A percentile compares a stretch with the other conserved stretches of the same genome.
phyloP scores from a whole-genome alignment of 1,284 basidiomycete genomes.

The Cystobasidiaceae sp. region DNA sequence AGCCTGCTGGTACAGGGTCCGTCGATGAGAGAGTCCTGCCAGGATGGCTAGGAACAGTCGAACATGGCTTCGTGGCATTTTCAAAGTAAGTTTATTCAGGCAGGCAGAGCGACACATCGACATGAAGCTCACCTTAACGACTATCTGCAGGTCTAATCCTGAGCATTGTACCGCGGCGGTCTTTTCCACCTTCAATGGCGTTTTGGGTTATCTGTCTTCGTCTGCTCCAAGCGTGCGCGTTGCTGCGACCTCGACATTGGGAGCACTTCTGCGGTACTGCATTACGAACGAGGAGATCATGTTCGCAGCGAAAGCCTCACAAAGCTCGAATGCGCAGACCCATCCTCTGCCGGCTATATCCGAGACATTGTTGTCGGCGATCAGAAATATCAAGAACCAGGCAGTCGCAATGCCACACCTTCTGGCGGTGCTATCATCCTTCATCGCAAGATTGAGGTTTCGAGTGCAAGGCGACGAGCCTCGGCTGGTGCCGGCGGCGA shows the following conservation, averaged over 20 bases:
- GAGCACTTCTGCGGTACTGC: conserved; percentile 50
- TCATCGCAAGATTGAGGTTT: conserved; percentile 33
- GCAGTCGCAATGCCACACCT: conserved; percentile 67
- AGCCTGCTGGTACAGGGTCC: conserved; percentile 57
- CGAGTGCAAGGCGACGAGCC: conserved; percentile 41
- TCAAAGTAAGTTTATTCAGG: conserved; percentile 48
- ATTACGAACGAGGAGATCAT: conserved; percentile 60
- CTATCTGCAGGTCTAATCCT: conserved; percentile 6
- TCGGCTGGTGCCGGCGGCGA: conserved; percentile 57
- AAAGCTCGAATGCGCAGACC: not conserved
- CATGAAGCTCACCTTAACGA: not conserved
- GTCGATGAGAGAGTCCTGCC: conserved; percentile 52
- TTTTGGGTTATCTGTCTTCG: conserved; percentile 8
- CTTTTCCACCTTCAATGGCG: conserved; percentile 26
- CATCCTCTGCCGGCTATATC: conserved; percentile 15
- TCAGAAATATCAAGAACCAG: conserved; percentile 55
- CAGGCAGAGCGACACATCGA: conserved; percentile 34
- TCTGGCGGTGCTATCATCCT: conserved; percentile 53
- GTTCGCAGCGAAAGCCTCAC: conserved; percentile 49
- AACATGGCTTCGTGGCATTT: conserved; percentile 62
- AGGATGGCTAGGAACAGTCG: conserved; percentile 68
- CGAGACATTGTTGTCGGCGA: not conserved
- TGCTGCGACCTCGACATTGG: conserved; percentile 18
- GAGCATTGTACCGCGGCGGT: conserved; percentile 13
- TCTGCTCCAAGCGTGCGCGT: not conserved